Conservation (phyloP, 2,329 filamentous ascomycete species). For the Penicillium sp. region DNA sequence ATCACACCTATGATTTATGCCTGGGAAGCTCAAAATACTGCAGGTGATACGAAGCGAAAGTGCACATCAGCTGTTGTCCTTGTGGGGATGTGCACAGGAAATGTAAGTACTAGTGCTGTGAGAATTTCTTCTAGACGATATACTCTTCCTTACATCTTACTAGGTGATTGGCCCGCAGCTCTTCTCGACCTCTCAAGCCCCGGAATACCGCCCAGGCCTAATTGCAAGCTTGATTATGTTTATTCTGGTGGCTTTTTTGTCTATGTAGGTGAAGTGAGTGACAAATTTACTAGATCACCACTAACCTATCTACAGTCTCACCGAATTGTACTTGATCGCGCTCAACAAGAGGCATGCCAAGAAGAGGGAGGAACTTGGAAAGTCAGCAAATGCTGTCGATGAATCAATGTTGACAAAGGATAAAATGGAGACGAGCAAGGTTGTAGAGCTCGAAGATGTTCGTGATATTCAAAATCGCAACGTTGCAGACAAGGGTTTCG, state of each 20-base stretch:
- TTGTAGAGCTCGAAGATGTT: background rate
- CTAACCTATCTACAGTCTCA: slow-evolving; percentile 17
- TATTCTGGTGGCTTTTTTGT: slow-evolving; percentile 27
- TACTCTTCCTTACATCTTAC: background rate
- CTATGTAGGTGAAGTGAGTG: slow-evolving; percentile 16
- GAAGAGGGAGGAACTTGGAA: slow-evolving; percentile 30
- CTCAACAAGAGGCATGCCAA: slow-evolving; percentile 33
- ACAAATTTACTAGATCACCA: too few species aligned
- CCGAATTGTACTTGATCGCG: slow-evolving; percentile 31
- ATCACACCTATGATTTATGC: slow-evolving; percentile 39
- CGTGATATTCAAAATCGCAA: background rate
- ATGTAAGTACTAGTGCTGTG: slow-evolving; percentile 19
- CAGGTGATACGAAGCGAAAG: slow-evolving; percentile 39
- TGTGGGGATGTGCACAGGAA: slow-evolving; percentile 39
- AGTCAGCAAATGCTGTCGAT: slow-evolving; percentile 29
- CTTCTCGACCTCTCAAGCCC: slow-evolving; percentile 35
- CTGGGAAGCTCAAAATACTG: slow-evolving; percentile 40
- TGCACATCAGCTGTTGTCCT: slow-evolving; percentile 37
- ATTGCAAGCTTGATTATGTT: slow-evolving; percentile 38
- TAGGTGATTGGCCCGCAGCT: slow-evolving; percentile 32
- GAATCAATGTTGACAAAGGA: slow-evolving; percentile 36
- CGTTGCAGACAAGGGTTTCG: slow-evolving; percentile 9
- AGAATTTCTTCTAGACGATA: background rate
- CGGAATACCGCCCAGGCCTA: slow-evolving; percentile 34
- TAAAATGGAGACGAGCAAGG: background rate